Evolutionary conservation across 2,329 filamentous ascomycete species (phyloP), one percentile per base, ranked within the genome.

Genomic region (Colletotrichum echinochloae): DNA sequence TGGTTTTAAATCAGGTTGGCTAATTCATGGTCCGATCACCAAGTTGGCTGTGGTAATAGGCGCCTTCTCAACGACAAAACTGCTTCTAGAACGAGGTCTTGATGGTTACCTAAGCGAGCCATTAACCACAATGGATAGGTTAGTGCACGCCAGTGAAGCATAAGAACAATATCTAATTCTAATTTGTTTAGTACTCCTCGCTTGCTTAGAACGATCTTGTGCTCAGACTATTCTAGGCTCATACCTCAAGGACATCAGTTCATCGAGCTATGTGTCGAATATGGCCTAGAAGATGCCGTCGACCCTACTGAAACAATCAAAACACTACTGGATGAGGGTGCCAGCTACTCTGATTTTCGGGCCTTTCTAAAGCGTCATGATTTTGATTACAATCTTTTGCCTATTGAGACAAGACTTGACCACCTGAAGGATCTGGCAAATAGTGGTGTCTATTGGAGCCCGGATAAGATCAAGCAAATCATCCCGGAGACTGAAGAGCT

Each of bases 251-350:
- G 51, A 1, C 33, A 26, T 30, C 35, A 26, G 8, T 49, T 61
- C 23, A n/a, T n/a, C 14, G 46, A 39, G 23, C 16, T 52, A 0
- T 51, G 33, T 16, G 54, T 35, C 28, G 54, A 28, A 5, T 3
- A 57, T 8, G 54, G 54, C 4, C 33, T 61, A 20, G 46, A 61
- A 7, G 35, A 49, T 30, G 23, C n/a, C 7, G 8, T 60, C n/a
- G 16, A 23, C 2, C 33, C 9, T 20, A 5, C 2, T 3, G 14
- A 26, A 1, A 11, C 3, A 3, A 18, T 8, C 18, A 1, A 3
- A 11, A 0, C 5, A 3, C 4, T 61, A n/a, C 16, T 28, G 3
- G 1, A 0, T 0, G 2, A 1, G 0, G 35, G 35, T 11, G 26
- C 30, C 26, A 39, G 23, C 18, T 39, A 4, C 48, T 18, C 1